A percentile compares a stretch with the other conserved stretches of the same genome.
These are phyloP conservation scores for Ceratobasidium papillatum DNA, from an alignment of 1,284 basidiomycete species.

Conservation along the genomic window DNA sequence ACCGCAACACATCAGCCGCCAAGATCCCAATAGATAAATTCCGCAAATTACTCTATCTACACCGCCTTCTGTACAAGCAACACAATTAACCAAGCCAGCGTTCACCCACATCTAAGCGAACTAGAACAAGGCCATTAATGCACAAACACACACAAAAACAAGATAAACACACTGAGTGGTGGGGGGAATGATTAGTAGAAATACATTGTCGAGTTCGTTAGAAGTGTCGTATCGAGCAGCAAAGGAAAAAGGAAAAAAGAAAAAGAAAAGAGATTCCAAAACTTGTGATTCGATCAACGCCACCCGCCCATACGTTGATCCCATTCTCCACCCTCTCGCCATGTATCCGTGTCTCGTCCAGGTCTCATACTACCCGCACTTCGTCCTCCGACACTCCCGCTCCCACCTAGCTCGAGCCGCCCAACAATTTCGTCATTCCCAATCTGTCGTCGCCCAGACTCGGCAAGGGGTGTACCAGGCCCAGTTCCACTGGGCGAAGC, in stretches of 20 bases:
- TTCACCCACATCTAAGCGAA: conserved; percentile 2
- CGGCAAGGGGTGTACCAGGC: neutral
- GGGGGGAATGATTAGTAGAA: conserved; percentile 1
- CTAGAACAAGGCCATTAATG: neutral
- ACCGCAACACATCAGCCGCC: too few relatives aligned
- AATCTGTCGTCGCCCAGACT: conserved; percentile 15
- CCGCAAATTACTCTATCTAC: conserved; percentile 4
- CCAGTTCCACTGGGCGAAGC: neutral
- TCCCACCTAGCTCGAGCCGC: conserved; percentile 29
- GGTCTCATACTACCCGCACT: conserved; percentile 21
- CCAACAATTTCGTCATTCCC: conserved; percentile 35
- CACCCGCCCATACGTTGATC: conserved; percentile 31
- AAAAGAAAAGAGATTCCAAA: neutral
- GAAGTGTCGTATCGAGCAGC: neutral
- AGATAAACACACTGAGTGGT: neutral
- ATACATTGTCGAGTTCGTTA: conserved; percentile 3
- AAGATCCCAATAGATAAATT: conserved; percentile 19
- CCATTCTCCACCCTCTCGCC: conserved; percentile 33
- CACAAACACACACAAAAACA: neutral
- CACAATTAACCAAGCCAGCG: neutral
- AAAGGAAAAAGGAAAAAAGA: neutral
- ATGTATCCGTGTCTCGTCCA: conserved; percentile 29
- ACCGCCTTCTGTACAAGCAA: conserved; percentile 5
- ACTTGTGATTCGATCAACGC: neutral
- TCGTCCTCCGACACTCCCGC: conserved; percentile 10